Evolutionary conservation across 106 monocot species (phyloP).

Genomic region (Dendrobium officinale): DNA sequence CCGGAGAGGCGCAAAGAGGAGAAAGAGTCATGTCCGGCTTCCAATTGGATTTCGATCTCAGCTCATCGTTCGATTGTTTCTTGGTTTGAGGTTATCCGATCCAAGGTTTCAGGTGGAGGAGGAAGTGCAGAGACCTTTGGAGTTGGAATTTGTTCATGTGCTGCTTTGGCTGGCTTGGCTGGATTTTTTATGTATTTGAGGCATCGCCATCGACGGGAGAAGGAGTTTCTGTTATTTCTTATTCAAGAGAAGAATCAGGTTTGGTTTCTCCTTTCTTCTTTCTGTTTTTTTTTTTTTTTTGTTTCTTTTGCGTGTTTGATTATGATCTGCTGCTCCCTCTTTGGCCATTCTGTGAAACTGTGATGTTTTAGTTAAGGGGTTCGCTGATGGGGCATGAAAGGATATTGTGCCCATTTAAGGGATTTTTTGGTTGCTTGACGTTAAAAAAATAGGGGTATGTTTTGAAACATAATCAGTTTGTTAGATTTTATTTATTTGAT

Average conservation of each 20-base stretch:
- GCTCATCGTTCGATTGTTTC: slow-evolving; percentile 17
- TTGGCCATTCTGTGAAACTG: neutral
- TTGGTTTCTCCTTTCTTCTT: neutral
- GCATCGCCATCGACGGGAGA: slow-evolving; percentile 42
- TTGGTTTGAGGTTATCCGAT: slow-evolving; percentile 25
- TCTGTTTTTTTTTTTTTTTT: neutral
- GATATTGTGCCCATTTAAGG: neutral
- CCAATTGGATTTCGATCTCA: slow-evolving; percentile 8
- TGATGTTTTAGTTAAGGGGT: neutral
- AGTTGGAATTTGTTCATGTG: slow-evolving; percentile 28
- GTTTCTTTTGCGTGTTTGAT: neutral
- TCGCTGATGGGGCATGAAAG: neutral
- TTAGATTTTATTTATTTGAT: neutral
- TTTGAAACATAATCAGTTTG: neutral
- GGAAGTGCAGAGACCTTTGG: neutral
- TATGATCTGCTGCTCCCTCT: neutral
- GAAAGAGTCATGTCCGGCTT: slow-evolving; percentile 1
- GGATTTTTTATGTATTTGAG: slow-evolving; percentile 32
- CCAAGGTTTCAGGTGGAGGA: slow-evolving; percentile 13
- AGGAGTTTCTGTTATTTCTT: slow-evolving; percentile 34
- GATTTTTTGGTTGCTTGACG: neutral
- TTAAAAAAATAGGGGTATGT: neutral
- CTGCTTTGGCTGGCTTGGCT: slow-evolving; percentile 21
- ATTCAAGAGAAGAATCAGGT: slow-evolving; percentile 58
- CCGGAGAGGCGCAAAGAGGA: slow-evolving; percentile 2